These are phyloP conservation scores for Escovopsis sp. DNA, from an alignment of 2,329 filamentous ascomycete genomes.

Conservation along the genomic window DNA sequence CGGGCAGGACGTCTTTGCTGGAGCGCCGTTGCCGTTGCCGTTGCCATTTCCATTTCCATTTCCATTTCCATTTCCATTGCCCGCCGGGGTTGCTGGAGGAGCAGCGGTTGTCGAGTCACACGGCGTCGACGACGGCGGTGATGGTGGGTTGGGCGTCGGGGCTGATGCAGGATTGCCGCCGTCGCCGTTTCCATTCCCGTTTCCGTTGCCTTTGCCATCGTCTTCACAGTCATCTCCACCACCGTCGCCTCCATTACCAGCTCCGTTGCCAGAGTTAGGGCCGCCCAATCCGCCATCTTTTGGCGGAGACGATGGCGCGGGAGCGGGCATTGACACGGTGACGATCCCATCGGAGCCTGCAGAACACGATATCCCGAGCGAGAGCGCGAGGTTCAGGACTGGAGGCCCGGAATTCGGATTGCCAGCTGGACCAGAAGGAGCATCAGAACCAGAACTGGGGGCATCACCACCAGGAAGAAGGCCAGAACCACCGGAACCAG, in stretches of 20 bases:
- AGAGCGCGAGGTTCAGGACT: constrained; percentile 11
- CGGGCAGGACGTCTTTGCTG: background rate
- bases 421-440: background rate
- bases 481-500: background rate
- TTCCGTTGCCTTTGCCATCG: background rate
- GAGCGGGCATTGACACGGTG: constrained; percentile 13
- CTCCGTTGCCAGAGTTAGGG: background rate
- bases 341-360: constrained; percentile 19
- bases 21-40: background rate
- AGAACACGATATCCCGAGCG: constrained; percentile 14
- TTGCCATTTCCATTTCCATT: background rate
- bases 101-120: too few species aligned
- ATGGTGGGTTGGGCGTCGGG: background rate
- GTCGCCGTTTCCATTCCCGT: background rate
- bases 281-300: too few species aligned
- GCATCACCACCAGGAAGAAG: constrained; percentile 1
- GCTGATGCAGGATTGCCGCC: background rate
- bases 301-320: background rate
- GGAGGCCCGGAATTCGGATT: background rate
- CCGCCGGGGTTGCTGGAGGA: background rate
- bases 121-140: background rate
- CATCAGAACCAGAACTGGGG: background rate
- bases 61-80: background rate
- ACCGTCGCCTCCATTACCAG: background rate
- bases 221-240: background rate